phyloP scores from a whole-genome alignment of 495 filamentous ascomycete genomes.

The Cudoniella acicularis region DNA sequence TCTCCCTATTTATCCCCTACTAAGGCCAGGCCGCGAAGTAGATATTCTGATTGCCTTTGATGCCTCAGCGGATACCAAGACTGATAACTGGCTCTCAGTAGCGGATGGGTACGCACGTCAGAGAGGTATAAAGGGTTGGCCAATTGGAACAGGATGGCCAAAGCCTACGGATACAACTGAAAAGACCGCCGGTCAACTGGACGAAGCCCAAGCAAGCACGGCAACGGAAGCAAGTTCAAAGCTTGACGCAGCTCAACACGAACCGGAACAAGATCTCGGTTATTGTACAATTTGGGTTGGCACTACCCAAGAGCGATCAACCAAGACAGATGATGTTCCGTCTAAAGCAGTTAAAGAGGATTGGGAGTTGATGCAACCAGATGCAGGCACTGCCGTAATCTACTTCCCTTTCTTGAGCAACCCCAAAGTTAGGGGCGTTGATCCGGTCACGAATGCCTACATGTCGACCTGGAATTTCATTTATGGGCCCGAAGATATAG shows the following conservation, averaged over 20 bases:
- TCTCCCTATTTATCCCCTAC: conserved; percentile 87
- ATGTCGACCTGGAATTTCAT: conserved; percentile 97
- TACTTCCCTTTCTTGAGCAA: conserved; percentile 92
- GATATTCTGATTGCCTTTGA: conserved; percentile 92
- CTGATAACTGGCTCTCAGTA: conserved; percentile 89
- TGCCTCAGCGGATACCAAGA: conserved; percentile 76
- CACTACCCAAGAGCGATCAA: conserved; percentile 62
- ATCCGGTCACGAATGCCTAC: conserved; percentile 77
- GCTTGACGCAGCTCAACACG: conserved; percentile 56
- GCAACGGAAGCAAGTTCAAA: conserved; percentile 57
- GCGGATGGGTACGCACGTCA: conserved; percentile 89
- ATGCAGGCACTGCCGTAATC: conserved; percentile 83
- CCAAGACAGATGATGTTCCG: conserved; percentile 52
- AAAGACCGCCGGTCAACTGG: conserved; percentile 58
- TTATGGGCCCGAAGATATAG: conserved; percentile 82
- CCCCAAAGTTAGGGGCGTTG: conserved; percentile 67
- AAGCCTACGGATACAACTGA: conserved; percentile 47
- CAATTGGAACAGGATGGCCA: conserved; percentile 88
- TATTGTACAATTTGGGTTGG: conserved; percentile 98
- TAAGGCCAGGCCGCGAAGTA: conserved; percentile 80
- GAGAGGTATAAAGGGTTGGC: conserved; percentile 89
- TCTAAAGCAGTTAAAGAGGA: conserved; percentile 61
- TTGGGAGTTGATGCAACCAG: conserved; percentile 68
- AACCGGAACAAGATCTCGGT: conserved; percentile 56
- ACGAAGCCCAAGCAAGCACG: conserved; percentile 61